Percentiles rank a stretch among this genome's conserved stretches.
These are phyloP conservation scores for Brachypodium distachyon DNA, from an alignment of 202 grass and related monocot genomes.

Conservation along the genomic window DNA sequence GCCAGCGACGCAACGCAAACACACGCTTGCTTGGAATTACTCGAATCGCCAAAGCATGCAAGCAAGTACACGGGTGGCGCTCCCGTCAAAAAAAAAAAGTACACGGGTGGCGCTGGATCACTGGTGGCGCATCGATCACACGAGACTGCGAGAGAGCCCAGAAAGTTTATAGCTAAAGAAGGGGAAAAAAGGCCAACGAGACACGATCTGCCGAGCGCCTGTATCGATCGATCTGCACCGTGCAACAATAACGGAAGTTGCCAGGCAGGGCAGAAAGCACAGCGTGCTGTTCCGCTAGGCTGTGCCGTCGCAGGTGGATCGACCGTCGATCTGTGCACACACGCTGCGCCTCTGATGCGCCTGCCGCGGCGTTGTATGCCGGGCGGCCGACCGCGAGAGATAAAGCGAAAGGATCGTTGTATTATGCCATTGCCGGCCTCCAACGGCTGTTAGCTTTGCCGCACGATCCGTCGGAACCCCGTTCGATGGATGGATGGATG, in stretches of 20 bases:
- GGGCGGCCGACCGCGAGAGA: constrained; percentile 23
- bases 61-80: neutral
- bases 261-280: neutral
- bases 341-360: constrained; percentile 4
- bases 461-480: neutral
- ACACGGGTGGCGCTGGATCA: neutral
- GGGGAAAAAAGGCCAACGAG: neutral
- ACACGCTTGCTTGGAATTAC: neutral
- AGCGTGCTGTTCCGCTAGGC: neutral
- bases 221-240: no score
- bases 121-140: no score
- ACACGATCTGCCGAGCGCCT: neutral
- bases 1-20: constrained; percentile 6
- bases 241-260: constrained; percentile 28
- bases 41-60: no score
- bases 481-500: neutral
- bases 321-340: no score
- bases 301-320: neutral
- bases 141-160: neutral
- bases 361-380: constrained; percentile 25
- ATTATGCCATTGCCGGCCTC: neutral
- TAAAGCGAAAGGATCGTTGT: constrained; percentile 24
- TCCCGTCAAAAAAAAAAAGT: no score
- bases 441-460: neutral
- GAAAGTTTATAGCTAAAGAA: neutral